Conservation (phyloP, 352 stramenopile species). For the Phytophthora ramorum region DNA sequence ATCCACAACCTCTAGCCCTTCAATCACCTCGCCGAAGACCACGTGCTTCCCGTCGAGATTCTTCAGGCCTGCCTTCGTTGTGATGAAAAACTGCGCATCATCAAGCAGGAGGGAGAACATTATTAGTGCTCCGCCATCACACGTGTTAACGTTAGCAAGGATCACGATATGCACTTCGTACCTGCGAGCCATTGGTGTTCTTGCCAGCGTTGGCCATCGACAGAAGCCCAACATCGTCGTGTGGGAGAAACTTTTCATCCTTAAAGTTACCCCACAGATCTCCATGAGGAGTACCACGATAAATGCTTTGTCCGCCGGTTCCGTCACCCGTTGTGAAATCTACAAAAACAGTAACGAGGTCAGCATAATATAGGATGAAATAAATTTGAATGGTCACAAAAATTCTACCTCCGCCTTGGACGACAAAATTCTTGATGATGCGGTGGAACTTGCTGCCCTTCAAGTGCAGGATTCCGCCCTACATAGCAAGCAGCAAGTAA, state of each 20-base stretch:
- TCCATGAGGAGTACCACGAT: slow-evolving; percentile 63
- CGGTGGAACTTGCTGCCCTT: slow-evolving; percentile 92
- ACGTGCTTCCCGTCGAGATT: slow-evolving; percentile 95
- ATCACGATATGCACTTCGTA: slow-evolving; percentile 27
- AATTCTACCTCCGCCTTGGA: slow-evolving; percentile 76
- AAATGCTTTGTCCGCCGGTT: slow-evolving; percentile 83
- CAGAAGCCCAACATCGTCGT: slow-evolving; percentile 77
- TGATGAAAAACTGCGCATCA: slow-evolving; percentile 77
- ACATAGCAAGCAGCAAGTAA: background rate
- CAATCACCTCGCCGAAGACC: slow-evolving; percentile 95
- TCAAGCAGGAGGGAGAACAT: background rate
- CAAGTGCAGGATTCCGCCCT: slow-evolving; percentile 69
- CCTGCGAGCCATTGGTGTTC: slow-evolving; percentile 79
- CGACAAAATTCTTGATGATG: slow-evolving; percentile 94
- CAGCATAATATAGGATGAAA: background rate
- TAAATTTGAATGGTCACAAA: background rate
- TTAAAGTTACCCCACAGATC: slow-evolving; percentile 88
- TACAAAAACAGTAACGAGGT: slow-evolving; percentile 1
- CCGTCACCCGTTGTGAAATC: slow-evolving; percentile 77
- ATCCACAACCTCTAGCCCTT: slow-evolving; percentile 78
- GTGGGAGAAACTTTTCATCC: slow-evolving; percentile 77
- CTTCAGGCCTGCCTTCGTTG: slow-evolving; percentile 62
- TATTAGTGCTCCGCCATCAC: background rate
- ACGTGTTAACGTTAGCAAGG: background rate
- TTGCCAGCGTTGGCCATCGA: slow-evolving; percentile 87